These are phyloP conservation scores for Clavispora santaluciae DNA, from an alignment of 805 yeast species.

Conservation along the genomic window DNA sequence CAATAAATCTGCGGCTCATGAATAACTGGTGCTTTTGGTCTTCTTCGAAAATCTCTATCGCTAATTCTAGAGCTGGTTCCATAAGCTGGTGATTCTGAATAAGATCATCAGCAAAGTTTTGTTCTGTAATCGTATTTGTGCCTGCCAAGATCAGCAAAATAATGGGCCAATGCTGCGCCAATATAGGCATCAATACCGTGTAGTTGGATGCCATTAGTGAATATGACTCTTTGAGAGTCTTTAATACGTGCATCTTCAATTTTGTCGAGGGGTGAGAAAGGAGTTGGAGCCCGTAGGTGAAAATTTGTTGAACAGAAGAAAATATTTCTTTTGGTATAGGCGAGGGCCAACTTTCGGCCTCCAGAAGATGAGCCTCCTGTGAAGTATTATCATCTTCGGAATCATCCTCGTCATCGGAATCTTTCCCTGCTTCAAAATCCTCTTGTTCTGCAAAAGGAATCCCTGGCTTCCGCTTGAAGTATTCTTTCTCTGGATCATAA, in stretches of 20 bases:
- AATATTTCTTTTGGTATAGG: conserved; percentile 62
- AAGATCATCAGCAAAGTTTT: background rate
- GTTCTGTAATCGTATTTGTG: conserved; percentile 10
- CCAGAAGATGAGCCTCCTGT: conserved; percentile 10
- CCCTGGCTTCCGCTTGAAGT: conserved; percentile 35
- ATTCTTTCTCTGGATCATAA: conserved; percentile 35
- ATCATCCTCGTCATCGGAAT: conserved; percentile 27
- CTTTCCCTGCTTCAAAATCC: too few species aligned
- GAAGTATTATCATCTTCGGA: conserved; percentile 12
- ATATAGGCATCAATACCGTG: conserved; percentile 25
- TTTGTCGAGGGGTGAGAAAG: conserved; percentile 62
- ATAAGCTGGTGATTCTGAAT: conserved; percentile 14
- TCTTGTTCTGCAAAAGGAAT: conserved; percentile 27
- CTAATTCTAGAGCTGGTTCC: conserved; percentile 26
- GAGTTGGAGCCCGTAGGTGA: conserved; percentile 63
- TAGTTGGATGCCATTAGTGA: conserved; percentile 31
- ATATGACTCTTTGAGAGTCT: conserved; percentile 32
- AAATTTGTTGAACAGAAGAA: conserved; percentile 52
- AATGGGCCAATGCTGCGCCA: conserved; percentile 32
- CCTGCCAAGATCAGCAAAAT: conserved; percentile 21
- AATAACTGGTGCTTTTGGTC: conserved; percentile 42
- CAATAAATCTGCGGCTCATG: conserved; percentile 42
- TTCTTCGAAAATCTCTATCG: conserved; percentile 21
- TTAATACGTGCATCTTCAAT: conserved; percentile 53
- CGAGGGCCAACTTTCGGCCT: conserved; percentile 50